These are phyloP conservation scores for Camelina sativa DNA, from an alignment of 345 rosid species.

Conservation along the genomic window DNA sequence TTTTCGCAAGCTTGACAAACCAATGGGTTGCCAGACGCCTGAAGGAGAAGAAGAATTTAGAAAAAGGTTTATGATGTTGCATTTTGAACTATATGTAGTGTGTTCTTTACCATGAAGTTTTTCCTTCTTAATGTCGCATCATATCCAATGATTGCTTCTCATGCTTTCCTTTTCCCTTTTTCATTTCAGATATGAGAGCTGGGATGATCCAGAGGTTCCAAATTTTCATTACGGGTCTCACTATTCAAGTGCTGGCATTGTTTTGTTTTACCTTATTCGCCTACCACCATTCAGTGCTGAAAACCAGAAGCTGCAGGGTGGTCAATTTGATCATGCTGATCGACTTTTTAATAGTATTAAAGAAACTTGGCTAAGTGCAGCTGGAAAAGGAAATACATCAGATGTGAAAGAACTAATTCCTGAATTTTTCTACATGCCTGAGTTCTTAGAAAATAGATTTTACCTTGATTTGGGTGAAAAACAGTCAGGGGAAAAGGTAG, in stretches of 20 bases:
- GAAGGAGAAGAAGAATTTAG: slow-evolving; percentile 93
- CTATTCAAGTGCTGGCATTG: slow-evolving; percentile 98
- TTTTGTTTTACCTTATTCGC: slow-evolving; percentile 93
- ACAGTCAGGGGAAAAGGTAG: slow-evolving; percentile 94
- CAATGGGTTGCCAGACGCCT: slow-evolving; percentile 95
- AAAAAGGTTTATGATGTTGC: slow-evolving; percentile 62
- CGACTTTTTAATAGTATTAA: slow-evolving; percentile 80
- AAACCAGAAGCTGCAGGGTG: slow-evolving; percentile 97
- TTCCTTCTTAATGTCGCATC: neutral
- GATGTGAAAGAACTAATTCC: slow-evolving; percentile 98
- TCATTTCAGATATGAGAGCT: slow-evolving; percentile 78
- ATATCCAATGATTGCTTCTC: neutral
- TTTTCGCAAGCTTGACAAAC: slow-evolving; percentile 84
- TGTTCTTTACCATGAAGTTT: neutral
- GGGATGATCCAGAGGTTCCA: slow-evolving; percentile 99
- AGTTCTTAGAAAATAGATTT: slow-evolving; percentile 76
- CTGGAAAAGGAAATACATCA: slow-evolving; percentile 92
- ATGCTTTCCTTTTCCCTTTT: slow-evolving; percentile 13
- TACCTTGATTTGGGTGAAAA: slow-evolving; percentile 84
- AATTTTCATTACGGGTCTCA: slow-evolving; percentile 99
- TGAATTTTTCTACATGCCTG: slow-evolving; percentile 95
- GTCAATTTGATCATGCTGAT: slow-evolving; percentile 97
- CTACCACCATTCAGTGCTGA: slow-evolving; percentile 92
- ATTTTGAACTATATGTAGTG: neutral
- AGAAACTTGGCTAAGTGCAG: slow-evolving; percentile 96